A percentile compares a stretch with the other conserved stretches of the same genome.
phyloP scores from a whole-genome alignment of 148 eudicot genomes.

The Agrostemma githago region DNA sequence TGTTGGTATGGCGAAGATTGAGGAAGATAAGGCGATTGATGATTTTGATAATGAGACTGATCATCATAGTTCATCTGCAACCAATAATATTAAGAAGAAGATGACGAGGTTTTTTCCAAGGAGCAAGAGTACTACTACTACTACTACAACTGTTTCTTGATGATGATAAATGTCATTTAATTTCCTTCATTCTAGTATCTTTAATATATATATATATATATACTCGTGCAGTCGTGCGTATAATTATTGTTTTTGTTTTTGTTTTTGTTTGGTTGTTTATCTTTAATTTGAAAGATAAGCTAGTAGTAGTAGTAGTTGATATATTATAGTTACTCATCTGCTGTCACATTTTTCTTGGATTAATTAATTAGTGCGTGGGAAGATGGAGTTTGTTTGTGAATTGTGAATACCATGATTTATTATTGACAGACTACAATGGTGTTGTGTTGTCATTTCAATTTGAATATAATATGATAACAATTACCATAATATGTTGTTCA shows the following conservation, averaged over 20 bases:
- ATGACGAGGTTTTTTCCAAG: conserved; percentile 23
- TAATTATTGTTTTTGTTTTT: no score
- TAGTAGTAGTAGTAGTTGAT: no score
- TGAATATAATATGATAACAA: not conserved
- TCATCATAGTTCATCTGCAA: not conserved
- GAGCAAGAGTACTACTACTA: conserved; percentile 20
- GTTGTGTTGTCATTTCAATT: not conserved
- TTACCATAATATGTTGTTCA: not conserved
- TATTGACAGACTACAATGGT: no score
- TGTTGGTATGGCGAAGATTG: conserved; percentile 71
- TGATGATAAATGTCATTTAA: no score
- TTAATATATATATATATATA: no score
- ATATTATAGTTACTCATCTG: no score
- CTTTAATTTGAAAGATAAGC: not conserved
- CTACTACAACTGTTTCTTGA: no score
- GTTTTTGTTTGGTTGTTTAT: not conserved
- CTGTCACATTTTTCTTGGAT: no score
- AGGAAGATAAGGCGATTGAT: conserved; percentile 53
- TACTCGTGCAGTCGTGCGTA: no score
- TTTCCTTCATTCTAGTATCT: no score
- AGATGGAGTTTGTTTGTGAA: not conserved
- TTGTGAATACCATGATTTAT: not conserved
- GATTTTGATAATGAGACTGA: conserved; percentile 21
- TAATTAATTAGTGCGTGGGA: no score
- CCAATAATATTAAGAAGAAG: conserved; percentile 10